These are phyloP conservation scores for Prunella vulgaris DNA, from an alignment of 257 asterid genomes.

Conservation along the genomic window DNA sequence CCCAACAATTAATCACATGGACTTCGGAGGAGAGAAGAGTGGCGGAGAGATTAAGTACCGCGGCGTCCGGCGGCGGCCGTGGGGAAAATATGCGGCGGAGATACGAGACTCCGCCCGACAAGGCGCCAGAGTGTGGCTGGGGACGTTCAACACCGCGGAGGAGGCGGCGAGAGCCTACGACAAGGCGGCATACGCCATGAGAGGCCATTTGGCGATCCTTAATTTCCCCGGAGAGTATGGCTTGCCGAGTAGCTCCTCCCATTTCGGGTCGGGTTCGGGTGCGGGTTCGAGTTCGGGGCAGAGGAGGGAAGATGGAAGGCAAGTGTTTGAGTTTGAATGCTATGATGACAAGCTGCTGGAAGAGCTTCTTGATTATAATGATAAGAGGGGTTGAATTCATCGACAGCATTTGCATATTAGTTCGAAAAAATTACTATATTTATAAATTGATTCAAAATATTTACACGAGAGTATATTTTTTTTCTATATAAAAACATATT, in stretches of 20 bases:
- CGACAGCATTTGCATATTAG: no score
- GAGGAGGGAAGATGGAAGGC: conserved; percentile 17
- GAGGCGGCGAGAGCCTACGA: conserved; percentile 85
- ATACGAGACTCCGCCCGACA: conserved; percentile 56
- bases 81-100: conserved; percentile 91
- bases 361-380: conserved; percentile 55
- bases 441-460: no score
- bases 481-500: no score
- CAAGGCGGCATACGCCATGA: conserved; percentile 60
- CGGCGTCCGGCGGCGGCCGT: conserved; percentile 76
- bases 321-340: conserved; percentile 63
- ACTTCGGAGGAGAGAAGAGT: not conserved
- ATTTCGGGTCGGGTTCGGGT: conserved; percentile 36
- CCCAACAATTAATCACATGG: conserved; percentile 4
- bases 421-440: no score
- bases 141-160: conserved; percentile 60
- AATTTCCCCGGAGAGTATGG: conserved; percentile 69
- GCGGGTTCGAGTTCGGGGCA: conserved; percentile 11
- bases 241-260: conserved; percentile 60
- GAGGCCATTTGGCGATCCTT: conserved; percentile 76
- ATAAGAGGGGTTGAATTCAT: conserved; percentile 23
- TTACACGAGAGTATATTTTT: no score
- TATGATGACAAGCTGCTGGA: conserved; percentile 61
- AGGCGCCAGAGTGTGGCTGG: conserved; percentile 80
- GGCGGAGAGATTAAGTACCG: conserved; percentile 54